These are phyloP conservation scores for Psidium friedrichsthalianum DNA, from an alignment of 345 rosid genomes.

Conservation along the genomic window DNA sequence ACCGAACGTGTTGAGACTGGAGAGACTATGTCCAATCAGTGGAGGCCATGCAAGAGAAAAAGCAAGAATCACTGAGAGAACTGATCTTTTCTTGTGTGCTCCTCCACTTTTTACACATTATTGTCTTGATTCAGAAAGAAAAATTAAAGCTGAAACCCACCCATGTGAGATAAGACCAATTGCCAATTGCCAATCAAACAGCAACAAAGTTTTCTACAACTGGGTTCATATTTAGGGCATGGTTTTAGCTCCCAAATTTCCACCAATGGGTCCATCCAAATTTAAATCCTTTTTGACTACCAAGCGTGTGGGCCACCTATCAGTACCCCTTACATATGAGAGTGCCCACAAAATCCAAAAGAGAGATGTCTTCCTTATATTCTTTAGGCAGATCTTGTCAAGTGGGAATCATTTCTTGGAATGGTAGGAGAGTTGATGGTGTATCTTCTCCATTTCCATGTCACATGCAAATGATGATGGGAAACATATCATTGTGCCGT, in stretches of 20 bases:
- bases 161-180: neutral
- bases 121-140: neutral
- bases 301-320: constrained; percentile 8
- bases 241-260: constrained; percentile 20
- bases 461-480: neutral
- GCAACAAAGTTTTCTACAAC: neutral
- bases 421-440: constrained; percentile 6
- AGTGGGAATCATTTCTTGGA: constrained; percentile 5
- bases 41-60: constrained; percentile 31
- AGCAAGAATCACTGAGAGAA: neutral
- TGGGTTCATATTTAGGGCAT: neutral
- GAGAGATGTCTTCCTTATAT: constrained; percentile 26
- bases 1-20: constrained; percentile 5
- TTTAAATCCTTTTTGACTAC: constrained; percentile 26
- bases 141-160: neutral
- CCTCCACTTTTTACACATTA: neutral
- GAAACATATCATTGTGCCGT: constrained; percentile 38
- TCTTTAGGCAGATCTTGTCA: constrained; percentile 1
- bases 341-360: constrained; percentile 48
- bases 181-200: neutral
- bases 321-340: neutral
- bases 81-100: constrained; percentile 33
- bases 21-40: constrained; percentile 32
- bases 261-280: constrained; percentile 23
- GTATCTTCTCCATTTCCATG: constrained; percentile 3